A percentile compares a stretch with the other conserved stretches of the same genome.
Conservation (phyloP, 1,139 yeast genomes). For the Protomyces gravidus region DNA sequence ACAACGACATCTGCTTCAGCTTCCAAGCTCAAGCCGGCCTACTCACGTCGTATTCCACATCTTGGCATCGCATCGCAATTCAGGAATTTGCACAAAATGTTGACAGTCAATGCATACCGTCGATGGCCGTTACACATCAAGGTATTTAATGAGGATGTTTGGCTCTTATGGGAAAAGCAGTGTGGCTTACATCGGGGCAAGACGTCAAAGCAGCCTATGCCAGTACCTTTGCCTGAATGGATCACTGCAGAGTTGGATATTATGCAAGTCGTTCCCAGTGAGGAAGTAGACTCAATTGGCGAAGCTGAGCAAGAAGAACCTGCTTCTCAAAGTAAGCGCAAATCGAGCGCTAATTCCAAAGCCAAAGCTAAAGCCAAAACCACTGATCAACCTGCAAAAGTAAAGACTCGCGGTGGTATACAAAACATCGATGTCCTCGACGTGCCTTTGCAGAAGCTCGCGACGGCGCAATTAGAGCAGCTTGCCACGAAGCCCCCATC, state of each 20-base stretch:
- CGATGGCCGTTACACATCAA: conserved; percentile 27
- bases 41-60: conserved; percentile 10
- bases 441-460: background rate
- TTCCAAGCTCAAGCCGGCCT: conserved; percentile 5
- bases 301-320: background rate
- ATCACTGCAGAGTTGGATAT: conserved; percentile 20
- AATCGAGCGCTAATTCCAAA: background rate
- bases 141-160: conserved; percentile 21
- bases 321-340: background rate
- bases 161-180: conserved; percentile 20
- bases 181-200: background rate
- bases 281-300: background rate
- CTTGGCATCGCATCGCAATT: conserved; percentile 15
- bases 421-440: conserved; percentile 15
- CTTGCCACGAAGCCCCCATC: background rate
- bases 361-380: background rate
- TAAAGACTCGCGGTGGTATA: conserved; percentile 6
- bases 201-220: conserved; percentile 1
- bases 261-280: background rate
- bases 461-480: background rate
- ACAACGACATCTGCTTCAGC: background rate
- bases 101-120: conserved; percentile 20
- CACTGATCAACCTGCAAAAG: background rate
- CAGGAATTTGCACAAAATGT: conserved; percentile 16
- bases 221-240: conserved; percentile 13